Evolutionary conservation across 495 filamentous ascomycete species (phyloP).

Genomic region (Xylaria castorea): DNA sequence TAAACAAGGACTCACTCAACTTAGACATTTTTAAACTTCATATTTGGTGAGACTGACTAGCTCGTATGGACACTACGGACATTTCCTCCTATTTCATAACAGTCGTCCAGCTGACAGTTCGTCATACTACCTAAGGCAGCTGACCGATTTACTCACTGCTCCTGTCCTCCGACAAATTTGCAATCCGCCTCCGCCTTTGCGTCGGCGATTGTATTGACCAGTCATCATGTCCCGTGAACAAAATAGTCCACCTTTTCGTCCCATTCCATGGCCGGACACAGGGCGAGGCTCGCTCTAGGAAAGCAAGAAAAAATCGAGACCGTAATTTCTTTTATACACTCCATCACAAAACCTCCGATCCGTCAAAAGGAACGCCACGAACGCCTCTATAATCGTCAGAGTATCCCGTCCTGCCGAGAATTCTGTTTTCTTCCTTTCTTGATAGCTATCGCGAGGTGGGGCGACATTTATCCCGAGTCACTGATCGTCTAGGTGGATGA

Average conservation of each 20-base stretch:
- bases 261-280: background rate
- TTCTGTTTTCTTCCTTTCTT: background rate
- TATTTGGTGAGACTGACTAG: background rate
- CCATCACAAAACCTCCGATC: background rate
- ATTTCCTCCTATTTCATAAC: background rate
- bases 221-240: background rate
- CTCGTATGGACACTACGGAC: background rate
- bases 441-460: background rate
- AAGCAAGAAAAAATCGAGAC: background rate
- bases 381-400: conserved; percentile 25
- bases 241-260: background rate
- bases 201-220: background rate
- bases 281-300: background rate
- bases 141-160: background rate
- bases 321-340: conserved; percentile 10
- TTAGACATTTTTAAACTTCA: background rate
- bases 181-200: background rate
- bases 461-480: background rate
- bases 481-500: background rate
- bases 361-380: conserved; percentile 10
- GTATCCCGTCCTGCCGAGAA: background rate
- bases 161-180: background rate
- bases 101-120: background rate
- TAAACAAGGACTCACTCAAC: background rate
- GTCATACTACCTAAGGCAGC: background rate